Base-by-base conservation (phyloP, 2,329 filamentous ascomycete species). In the Diaporthe aspalathi region DNA sequence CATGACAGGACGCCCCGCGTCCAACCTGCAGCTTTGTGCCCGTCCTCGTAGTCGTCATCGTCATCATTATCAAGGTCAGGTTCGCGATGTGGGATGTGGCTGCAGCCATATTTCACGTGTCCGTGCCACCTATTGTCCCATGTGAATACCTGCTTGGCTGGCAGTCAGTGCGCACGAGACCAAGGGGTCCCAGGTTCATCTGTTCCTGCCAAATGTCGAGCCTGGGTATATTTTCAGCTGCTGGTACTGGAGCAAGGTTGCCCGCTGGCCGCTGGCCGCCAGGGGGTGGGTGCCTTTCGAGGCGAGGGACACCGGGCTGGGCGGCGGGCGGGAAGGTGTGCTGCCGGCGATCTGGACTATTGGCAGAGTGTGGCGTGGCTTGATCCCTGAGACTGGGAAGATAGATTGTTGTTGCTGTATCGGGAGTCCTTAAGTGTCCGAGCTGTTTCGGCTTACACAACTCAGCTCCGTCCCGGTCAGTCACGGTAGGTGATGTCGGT, bases 1-100 rank as follows among this genome's bases (percentile, higher is more conserved):
- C 43, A 35, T 63, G 60, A 49, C 43, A 63, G 24, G 32, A 20
- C 29, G 16, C 35, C 54, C 54, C 35, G 60, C 27, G 43, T 63
- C n/a, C 60, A 49, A 63, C 43, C 20, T 63, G 54, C 54, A 60
- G 35, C 54, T n/a, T n/a, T n/a, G n/a, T n/a, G n/a, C n/a, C n/a
- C n/a, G n/a, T n/a, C n/a, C n/a, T n/a, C n/a, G n/a, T 43, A 14
- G 43, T 11, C 27, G 9, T 47, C 60, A 43, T 49, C 57, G 29
- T 49, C 40, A 35, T 52, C 47, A 50, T 32, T 8, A 8, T 22
- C 14, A 49, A n/a, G n/a, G n/a, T n/a, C n/a, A 12, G 40, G 20
- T 27, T 32, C 5, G 32, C 43, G 57, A 32, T 63, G 57, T 63
- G n/a, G 5, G 17, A 20, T 16, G 27, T 63, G 27, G 57, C 57